Evolutionary conservation across 495 filamentous ascomycete genomes (phyloP), one percentile per base, ranked within the genome.

Genomic region (Neurospora hispaniola): DNA sequence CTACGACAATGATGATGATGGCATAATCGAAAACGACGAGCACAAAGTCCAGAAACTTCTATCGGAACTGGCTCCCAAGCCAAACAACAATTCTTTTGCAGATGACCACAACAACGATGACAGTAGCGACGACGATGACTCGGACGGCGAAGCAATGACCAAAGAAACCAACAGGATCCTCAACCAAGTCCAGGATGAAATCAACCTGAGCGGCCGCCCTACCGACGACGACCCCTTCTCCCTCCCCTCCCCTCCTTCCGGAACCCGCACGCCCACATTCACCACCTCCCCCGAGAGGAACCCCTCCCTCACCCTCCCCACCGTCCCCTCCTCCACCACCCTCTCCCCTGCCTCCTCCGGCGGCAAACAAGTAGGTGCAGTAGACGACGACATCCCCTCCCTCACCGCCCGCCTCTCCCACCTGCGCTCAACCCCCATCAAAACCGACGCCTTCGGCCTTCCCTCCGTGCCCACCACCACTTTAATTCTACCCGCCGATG

Each of bases 391-490:
- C 69, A 82, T 86, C 70, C 73, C 80, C 12, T 75, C 78, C 5
- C 84, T 83, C 48, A 78, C 85, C 71, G 81, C 82, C 5, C 81
- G 83, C 1, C 82, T 85, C 35, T 74, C 76, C 12, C 78, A 82
- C 10, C 72, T 81, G 5, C 76, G 78, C 4, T 44, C 77, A 8
- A 68, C 42, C 42, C 54, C 40, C 71, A 70, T 74, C n/a, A 78
- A 75, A 40, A 71, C 79, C 7, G 79, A 84, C 73, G 46, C 80
- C 11, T 79, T 86, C 12, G 82, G 81, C 11, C 82, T 90, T 4
- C 89, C 89, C 39, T 81, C 85, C 0, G 87, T 82, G 2, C 89
- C 89, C 3, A 86, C 86, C 11, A 66, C 77, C 27, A 68, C 42
- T 14, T 18, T 41, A 69, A 69, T 74, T 12, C 75, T 75, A 18